A percentile compares a stretch with the other conserved stretches of the same genome.
Conservation (phyloP, 2,329 filamentous ascomycete genomes). For the Neofusicoccum umdonicola region DNA sequence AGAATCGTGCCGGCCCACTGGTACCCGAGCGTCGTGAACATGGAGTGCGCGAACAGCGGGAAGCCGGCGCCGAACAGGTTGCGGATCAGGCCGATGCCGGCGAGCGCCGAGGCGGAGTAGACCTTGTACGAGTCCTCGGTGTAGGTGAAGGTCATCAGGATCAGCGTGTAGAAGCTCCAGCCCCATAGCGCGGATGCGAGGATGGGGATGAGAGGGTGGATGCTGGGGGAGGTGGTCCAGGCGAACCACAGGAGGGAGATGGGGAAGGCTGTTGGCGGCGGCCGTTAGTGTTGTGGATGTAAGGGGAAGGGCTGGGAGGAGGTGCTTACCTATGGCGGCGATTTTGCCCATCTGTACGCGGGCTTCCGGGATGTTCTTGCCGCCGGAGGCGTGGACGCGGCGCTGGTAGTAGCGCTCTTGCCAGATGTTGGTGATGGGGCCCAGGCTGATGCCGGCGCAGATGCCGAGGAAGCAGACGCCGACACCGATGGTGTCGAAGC, state of each 20-base stretch:
- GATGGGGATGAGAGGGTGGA: slow-evolving; percentile 46
- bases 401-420: slow-evolving; percentile 45
- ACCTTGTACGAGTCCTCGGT: slow-evolving; percentile 50
- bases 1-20: slow-evolving; percentile 32
- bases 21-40: slow-evolving; percentile 33
- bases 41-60: slow-evolving; percentile 29
- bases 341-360: slow-evolving; percentile 41
- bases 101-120: slow-evolving; percentile 43
- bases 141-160: slow-evolving; percentile 50
- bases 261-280: slow-evolving; percentile 26
- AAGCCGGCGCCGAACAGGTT: slow-evolving; percentile 38
- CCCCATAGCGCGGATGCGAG: slow-evolving; percentile 51
- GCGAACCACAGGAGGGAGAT: slow-evolving; percentile 21
- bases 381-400: slow-evolving; percentile 30
- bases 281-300: slow-evolving; percentile 22
- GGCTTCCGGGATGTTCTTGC: slow-evolving; percentile 43
- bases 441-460: slow-evolving; percentile 42
- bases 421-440: slow-evolving; percentile 45
- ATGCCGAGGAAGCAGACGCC: slow-evolving; percentile 44
- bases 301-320: neutral
- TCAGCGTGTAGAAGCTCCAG: slow-evolving; percentile 51
- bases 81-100: slow-evolving; percentile 39
- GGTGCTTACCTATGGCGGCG: slow-evolving; percentile 38
- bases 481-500: slow-evolving; percentile 40
- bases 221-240: slow-evolving; percentile 10